Base-by-base conservation (phyloP, 257 asterid genomes). In the Anisodus acutangulus region DNA sequence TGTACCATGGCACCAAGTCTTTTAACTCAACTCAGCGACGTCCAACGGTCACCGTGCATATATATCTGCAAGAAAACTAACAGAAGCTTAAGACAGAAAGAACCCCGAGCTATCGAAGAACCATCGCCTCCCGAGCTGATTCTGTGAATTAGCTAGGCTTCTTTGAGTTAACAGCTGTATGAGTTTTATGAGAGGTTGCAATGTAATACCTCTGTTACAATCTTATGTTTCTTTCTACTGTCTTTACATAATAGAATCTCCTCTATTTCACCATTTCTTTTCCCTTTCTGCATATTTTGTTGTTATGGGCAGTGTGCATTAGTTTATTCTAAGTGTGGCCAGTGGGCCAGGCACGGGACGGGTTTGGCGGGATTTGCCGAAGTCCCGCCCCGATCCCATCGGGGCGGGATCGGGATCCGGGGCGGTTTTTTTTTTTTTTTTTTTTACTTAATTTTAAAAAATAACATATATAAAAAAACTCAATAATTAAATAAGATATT, bases 31-130 rank as follows among this genome's bases (percentile, higher is more conserved):
- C 47, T 53, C 81, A 53, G 64, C 81, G 53, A 53, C 26, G 59
- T 76, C 3, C 64, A 31, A 78, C 15, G 45, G 8, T 78, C 81
- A 78, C 47, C 81, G 13, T 76, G 81, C 53, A 76, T 53, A 15
- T 78, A 31, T n/a, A 17, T 53, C 47, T 54, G 47, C 31, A 7
- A 53, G 63, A 78, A 76, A 54, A 78, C 64, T 53, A 78, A 43
- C 2, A 2, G 79, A 78, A 78, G 47, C 64, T 15, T 13, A 53
- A 53, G 31, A 26, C n/a, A 31, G 35, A 31, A 31, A 26, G 64
- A 78, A 53, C 15, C 64, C 26, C 9, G 64, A 53, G 82, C 49
- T 19, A 8, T 53, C 64, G 49, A 64, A 53, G 49, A 78, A 26
- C 47, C 16, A 78, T 26, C 3, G 9, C 26, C 9, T 13, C 31